Base-by-base conservation (phyloP, 2,329 filamentous ascomycete genomes). In the Pseudogymnoascus sp. region DNA sequence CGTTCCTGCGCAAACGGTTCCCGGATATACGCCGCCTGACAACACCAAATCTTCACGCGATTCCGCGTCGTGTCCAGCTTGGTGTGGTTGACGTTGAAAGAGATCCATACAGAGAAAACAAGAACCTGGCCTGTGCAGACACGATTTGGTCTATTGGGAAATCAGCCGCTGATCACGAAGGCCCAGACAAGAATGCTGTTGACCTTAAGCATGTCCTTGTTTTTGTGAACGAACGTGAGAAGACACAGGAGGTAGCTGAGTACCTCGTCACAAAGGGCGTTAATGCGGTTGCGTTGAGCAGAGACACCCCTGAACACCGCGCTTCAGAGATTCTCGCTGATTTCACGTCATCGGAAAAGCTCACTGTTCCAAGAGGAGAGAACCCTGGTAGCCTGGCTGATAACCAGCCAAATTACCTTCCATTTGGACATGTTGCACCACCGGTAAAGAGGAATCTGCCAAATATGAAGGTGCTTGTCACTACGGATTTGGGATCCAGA, bases 191-290 rank as follows among this genome's bases (percentile, higher is more conserved):
- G 62, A 83, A 79, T 42, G 78, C 81, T 59, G 77, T 87, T 3
- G 86, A 89, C 64, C 82, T 90, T 23, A 95, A 95, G 74, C 89
- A 91, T 66, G 89, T 99, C 70, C 85, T 97, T 63, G 92, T 97
- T 2, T 97, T 97, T 71, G 93, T 97, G 74, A 97, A 97, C 75
- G 92, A 97, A 79, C 89, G 95, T 37, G 92, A 96, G 72, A 91
- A 90, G 72, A 91, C 93, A 0, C 84, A 89, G 63, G 86, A 93
- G 71, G 82, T 99, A 0, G 88, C 93, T 11, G 78, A 87, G 1
- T 99, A 90, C 73, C 85, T 99, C 0, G 78, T 80, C 11, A 84
- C 84, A 60, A 97, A 97, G 78, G 93, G 93, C 63, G 92, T 99
- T 70, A 89, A 96, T 68, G 93, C 93, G 5, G 80, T 90, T 12